Conservation (phyloP, 306 rosid genomes). For the Adenanthera pavonina region DNA sequence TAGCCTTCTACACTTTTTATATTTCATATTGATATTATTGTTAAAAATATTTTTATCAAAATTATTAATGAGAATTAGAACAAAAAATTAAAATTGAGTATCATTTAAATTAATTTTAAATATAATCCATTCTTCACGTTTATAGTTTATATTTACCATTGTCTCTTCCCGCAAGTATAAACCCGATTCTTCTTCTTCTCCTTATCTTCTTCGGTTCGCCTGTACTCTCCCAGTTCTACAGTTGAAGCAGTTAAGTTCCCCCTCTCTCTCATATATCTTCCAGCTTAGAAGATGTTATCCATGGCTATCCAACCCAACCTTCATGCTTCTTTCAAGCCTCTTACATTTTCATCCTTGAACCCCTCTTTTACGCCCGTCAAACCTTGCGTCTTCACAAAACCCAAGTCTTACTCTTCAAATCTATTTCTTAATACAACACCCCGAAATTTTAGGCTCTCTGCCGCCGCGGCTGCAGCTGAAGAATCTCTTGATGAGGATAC, state of each 20-base stretch:
- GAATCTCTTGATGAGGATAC: slow-evolving; percentile 45
- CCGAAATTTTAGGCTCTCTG: slow-evolving; percentile 40
- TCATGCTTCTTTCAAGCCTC: slow-evolving; percentile 46
- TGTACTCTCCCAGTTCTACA: background rate
- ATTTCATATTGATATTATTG: no score
- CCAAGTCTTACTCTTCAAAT: slow-evolving; percentile 32
- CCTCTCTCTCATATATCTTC: background rate
- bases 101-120: no score
- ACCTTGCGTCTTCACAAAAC: slow-evolving; percentile 33
- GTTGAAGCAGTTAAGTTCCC: background rate
- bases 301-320: slow-evolving; percentile 56
- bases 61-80: background rate
- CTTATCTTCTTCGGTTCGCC: slow-evolving; percentile 7
- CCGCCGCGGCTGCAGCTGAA: slow-evolving; percentile 45
- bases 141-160: background rate
- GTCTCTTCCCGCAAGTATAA: background rate
- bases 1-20: no score
- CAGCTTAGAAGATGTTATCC: slow-evolving; percentile 37
- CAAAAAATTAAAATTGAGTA: no score
- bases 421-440: background rate
- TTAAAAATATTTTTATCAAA: background rate
- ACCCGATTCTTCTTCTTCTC: background rate
- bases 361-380: slow-evolving; percentile 33
- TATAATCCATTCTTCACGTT: no score
- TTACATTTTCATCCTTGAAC: slow-evolving; percentile 37